Evolutionary conservation across 2,329 filamentous ascomycete species (phyloP), one percentile per base, ranked within the genome.

Genomic region (Tolypocladium album): DNA sequence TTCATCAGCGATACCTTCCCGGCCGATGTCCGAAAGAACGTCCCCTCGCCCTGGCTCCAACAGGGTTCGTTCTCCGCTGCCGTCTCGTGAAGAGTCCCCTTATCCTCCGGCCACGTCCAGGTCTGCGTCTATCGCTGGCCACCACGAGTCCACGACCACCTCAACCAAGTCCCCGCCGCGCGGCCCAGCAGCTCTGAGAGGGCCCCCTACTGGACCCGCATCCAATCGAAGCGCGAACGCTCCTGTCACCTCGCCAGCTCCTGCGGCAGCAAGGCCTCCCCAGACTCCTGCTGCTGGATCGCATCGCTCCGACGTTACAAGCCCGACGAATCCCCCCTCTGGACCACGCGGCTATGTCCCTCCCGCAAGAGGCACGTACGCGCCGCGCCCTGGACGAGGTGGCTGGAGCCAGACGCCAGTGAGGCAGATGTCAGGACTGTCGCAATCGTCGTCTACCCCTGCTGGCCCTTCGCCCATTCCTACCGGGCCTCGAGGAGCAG

Each of bases 341-440:
- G 82, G 82, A 0, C 82, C 82, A 3, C 75, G 82, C 63, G 81
- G 81, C 40, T 84, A 83, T 62, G 74, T 80, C 2, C 70, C 79
- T 6, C 69, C 78, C 4, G 63, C 67, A 12, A 74, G 78, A 57
- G 78, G 79, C 50, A 74, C 77, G 2, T 83, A 76, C 61, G 64
- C 70, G 27, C 63, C 74, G 9, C 78, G 81, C 34, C 75, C 78
- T 38, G 75, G 76, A 55, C 76, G 81, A 58, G 76, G 79, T 4
- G 70, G 72, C 20, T 82, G 80, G 79, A 69, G 63, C 47, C 72
- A 68, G 64, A 58, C 70, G 9, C 66, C 72, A 2, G 57, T 71
- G 7, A 68, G 73, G 60, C 70, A 74, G 60, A 64, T 72, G 60
- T 62, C 71, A 20, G 71, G 72, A 9, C 67, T 69, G 22, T 71